These are phyloP conservation scores for Solanum lycopersicoides DNA, from an alignment of 257 asterid genomes.

Conservation along the genomic window DNA sequence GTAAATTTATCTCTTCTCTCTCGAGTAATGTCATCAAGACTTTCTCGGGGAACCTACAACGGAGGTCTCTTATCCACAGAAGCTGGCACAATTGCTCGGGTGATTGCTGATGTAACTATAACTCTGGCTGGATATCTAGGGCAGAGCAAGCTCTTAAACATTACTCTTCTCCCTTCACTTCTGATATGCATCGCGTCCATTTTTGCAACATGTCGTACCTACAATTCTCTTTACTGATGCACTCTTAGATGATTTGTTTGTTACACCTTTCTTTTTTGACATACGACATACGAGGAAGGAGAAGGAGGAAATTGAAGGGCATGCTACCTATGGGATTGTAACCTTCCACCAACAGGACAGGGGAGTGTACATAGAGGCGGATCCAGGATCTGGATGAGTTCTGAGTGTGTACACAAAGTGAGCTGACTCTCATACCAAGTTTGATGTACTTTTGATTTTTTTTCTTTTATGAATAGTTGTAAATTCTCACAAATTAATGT, in stretches of 20 bases:
- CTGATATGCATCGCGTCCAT: constrained; percentile 66
- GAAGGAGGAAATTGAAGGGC: not conserved
- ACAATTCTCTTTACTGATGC: constrained; percentile 60
- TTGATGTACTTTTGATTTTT: not conserved
- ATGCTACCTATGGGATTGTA: not conserved
- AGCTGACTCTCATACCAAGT: not conserved
- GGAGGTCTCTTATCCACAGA: constrained; percentile 89
- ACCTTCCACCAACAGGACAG: not conserved
- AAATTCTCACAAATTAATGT: not conserved
- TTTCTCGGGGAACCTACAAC: constrained; percentile 86
- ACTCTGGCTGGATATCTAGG: constrained; percentile 80
- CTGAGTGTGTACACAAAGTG: not conserved
- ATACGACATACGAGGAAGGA: not conserved
- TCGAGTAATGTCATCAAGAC: constrained; percentile 91
- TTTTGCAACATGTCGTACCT: constrained; percentile 74
- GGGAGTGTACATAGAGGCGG: not conserved
- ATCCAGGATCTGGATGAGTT: not conserved
- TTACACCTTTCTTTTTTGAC: not conserved
- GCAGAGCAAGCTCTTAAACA: constrained; percentile 51
- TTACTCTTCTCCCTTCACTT: constrained; percentile 75
- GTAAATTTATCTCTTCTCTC: constrained; percentile 84
- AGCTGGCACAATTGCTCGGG: constrained; percentile 91
- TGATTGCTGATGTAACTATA: constrained; percentile 82
- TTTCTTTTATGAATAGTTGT: not conserved
- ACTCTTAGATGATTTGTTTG: not conserved